Percentiles rank a stretch among this genome's conserved stretches.
Evolutionary conservation across 2,329 filamentous ascomycete genomes (phyloP).

Genomic region (Neocatenulostroma microsporum): DNA sequence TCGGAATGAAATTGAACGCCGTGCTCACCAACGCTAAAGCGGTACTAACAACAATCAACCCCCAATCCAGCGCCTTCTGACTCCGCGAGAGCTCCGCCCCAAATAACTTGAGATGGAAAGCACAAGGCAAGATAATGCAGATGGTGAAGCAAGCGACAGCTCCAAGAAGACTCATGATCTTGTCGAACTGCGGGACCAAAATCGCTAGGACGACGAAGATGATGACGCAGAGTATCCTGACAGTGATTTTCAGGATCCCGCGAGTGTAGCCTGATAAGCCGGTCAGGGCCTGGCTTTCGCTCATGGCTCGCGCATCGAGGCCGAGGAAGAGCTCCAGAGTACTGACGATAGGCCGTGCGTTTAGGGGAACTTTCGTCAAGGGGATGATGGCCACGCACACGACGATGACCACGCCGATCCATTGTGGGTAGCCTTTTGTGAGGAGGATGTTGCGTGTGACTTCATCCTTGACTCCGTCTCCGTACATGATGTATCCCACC

Average conservation of each 20-base stretch:
- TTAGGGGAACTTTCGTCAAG: constrained; percentile 69
- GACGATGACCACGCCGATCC: constrained; percentile 69
- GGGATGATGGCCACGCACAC: constrained; percentile 87
- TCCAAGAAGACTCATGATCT: constrained; percentile 85
- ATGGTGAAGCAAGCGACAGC: constrained; percentile 88
- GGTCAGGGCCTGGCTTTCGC: constrained; percentile 42
- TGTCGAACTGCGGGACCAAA: constrained; percentile 70
- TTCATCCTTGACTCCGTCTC: constrained; percentile 76
- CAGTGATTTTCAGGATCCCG: constrained; percentile 49
- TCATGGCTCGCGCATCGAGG: constrained; percentile 52
- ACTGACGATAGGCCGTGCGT: constrained; percentile 74
- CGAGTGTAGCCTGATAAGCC: constrained; percentile 52
- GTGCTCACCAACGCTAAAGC: constrained; percentile 70
- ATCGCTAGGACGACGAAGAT: constrained; percentile 69
- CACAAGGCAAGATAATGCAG: constrained; percentile 80
- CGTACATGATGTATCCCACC: constrained; percentile 88
- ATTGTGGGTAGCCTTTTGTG: constrained; percentile 63
- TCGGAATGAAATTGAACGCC: constrained; percentile 80
- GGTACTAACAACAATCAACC: constrained; percentile 61
- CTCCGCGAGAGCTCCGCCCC: constrained; percentile 56
- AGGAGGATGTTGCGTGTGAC: constrained; percentile 84
- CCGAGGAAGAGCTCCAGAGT: constrained; percentile 76
- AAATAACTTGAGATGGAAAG: constrained; percentile 88
- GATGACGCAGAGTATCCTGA: constrained; percentile 61
- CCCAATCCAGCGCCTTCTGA: constrained; percentile 62